Base-by-base conservation (phyloP, 2,329 filamentous ascomycete genomes). In the Geosmithia flava region DNA sequence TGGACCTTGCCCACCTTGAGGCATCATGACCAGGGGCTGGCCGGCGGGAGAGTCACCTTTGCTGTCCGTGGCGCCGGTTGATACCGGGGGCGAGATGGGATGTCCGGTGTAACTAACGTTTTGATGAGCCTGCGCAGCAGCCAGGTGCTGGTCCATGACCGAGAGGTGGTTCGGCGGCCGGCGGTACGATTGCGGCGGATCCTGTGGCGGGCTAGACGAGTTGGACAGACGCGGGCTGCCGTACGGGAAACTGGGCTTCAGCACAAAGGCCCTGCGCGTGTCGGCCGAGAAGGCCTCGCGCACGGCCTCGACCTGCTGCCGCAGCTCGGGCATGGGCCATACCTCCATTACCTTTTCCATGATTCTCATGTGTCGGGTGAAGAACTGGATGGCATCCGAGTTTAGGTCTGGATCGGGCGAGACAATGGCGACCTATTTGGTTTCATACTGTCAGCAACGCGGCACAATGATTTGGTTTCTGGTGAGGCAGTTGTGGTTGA, bases 271-370 rank as follows among this genome's bases (percentile, higher is more conserved):
- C 59, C 88, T 90, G 55, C 76, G 81, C 20, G 75, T 76, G 62
- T 97, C 87, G 47, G 87, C 86, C 27, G 91, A 96, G 60, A 97
- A 97, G 4, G 91, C 91, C 59, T 91, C 81, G 41, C 91, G 81
- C 30, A 97, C 77, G 40, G 87, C 85, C 59, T 96, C 84, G 53
- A 97, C 88, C 63, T 96, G 89, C 47, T 81, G 83, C 61, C 94
- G 83, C 67, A 95, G 85, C 57, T 96, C 90, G 2, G 86, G 84
- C 77, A 94, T 88, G 2, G 87, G 85, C 85, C 87, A 94, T 4
- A 82, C 81, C 8, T 77, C 74, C 60, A 87, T 86, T 56, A 89
- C 93, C 54, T 81, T 83, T 63, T 97, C 91, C 50, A 97, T 71
- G 39, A 97, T 83, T 48, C 90, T 81, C 91, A 97, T 96, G 57